A percentile compares a stretch with the other conserved stretches of the same genome.
phyloP scores from a whole-genome alignment of 768 basidiomycete species.

The Mycena belliarum region DNA sequence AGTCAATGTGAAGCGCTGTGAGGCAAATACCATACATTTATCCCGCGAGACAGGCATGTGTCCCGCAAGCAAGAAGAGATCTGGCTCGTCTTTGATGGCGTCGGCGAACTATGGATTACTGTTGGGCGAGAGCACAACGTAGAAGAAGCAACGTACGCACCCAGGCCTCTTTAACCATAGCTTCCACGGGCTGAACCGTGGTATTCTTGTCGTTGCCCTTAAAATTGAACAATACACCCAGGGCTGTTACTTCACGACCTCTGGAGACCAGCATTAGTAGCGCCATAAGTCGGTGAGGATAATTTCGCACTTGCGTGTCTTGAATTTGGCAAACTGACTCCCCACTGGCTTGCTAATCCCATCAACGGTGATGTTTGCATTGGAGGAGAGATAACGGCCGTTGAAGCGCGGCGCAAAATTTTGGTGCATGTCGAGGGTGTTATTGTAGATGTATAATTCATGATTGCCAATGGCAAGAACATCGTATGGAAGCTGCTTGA shows the following conservation, averaged over 20 bases:
- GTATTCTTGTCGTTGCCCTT: constrained; percentile 69
- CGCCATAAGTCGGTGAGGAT: background rate
- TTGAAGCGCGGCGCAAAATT: constrained; percentile 19
- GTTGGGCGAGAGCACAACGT: background rate
- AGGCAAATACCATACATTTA: constrained; percentile 45
- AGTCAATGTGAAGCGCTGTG: background rate
- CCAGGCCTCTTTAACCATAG: constrained; percentile 83
- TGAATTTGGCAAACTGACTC: constrained; percentile 69
- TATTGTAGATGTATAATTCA: constrained; percentile 30
- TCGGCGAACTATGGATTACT: constrained; percentile 61
- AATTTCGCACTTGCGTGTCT: constrained; percentile 60
- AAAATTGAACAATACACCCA: constrained; percentile 82
- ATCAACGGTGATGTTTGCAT: constrained; percentile 80
- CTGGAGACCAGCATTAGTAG: constrained; percentile 25
- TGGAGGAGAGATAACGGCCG: constrained; percentile 59
- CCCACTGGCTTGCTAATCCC: constrained; percentile 42
- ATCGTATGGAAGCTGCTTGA: constrained; percentile 71
- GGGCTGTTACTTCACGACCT: constrained; percentile 73
- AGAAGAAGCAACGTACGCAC: constrained; percentile 32
- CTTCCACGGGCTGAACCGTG: constrained; percentile 68
- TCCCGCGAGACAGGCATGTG: constrained; percentile 83
- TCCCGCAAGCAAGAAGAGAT: constrained; percentile 76
- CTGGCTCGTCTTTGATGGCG: constrained; percentile 79
- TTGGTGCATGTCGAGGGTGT: constrained; percentile 11
- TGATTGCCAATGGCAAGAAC: constrained; percentile 84